Evolutionary conservation across 352 stramenopile genomes (phyloP).

Genomic region (Phytophthora capsici): DNA sequence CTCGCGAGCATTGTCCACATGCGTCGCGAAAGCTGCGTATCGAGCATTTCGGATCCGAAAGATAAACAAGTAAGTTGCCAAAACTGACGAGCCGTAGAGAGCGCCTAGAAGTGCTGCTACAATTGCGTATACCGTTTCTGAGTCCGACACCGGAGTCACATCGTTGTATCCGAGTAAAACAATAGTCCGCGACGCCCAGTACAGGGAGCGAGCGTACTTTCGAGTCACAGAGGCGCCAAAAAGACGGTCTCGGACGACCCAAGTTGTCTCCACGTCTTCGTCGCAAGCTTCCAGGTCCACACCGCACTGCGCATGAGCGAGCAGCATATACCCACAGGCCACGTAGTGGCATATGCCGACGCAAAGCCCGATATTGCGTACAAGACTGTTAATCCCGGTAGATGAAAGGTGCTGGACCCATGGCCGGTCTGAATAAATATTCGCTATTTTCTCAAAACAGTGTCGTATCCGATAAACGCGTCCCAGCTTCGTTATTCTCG

Average conservation of each 20-base stretch:
- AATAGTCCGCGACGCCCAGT: conserved; percentile 68
- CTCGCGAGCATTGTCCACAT: conserved; percentile 76
- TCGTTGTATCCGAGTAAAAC: conserved; percentile 75
- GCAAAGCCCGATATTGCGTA: conserved; percentile 46
- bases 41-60: conserved; percentile 69
- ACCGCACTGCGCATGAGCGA: conserved; percentile 67
- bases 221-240: conserved; percentile 46
- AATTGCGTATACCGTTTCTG: conserved; percentile 64
- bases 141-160: conserved; percentile 64
- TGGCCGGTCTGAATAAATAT: conserved; percentile 56
- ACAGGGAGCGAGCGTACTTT: conserved; percentile 68
- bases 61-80: conserved; percentile 80
- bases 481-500: conserved; percentile 63
- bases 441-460: conserved; percentile 54
- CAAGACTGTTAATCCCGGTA: conserved; percentile 65
- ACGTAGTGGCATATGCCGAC: conserved; percentile 59
- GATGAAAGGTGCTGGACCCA: conserved; percentile 66
- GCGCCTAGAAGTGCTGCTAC: conserved; percentile 55
- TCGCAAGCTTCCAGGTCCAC: conserved; percentile 58
- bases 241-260: conserved; percentile 66
- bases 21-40: conserved; percentile 57
- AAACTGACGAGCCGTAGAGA: conserved; percentile 59
- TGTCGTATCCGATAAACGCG: conserved; percentile 53
- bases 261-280: conserved; percentile 55
- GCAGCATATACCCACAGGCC: conserved; percentile 76